Percentiles rank a stretch among this genome's conserved stretches.
Conservation (phyloP, 176 grass and related monocot species). For the Olyra latifolia region DNA sequence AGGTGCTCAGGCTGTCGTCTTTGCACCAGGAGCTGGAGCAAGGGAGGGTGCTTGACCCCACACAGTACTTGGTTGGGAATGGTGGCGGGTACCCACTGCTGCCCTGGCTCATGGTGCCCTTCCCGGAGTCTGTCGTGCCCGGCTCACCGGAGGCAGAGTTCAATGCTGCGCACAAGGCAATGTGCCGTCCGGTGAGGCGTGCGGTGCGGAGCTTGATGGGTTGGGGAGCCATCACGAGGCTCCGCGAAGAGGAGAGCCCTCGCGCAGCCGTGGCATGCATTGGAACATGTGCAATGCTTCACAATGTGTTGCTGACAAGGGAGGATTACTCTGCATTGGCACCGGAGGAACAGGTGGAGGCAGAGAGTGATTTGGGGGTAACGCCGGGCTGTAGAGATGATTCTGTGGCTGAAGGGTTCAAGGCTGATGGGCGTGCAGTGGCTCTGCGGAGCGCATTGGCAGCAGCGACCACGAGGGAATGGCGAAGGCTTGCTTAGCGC, state of each 20-base stretch:
- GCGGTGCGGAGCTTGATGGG: conserved; percentile 62
- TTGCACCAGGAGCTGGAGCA: conserved; percentile 55
- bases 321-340: conserved; percentile 70
- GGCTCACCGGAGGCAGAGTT: conserved; percentile 53
- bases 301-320: conserved; percentile 74
- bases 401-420: conserved; percentile 12
- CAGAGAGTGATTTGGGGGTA: not conserved
- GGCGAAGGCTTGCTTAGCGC: conserved; percentile 3
- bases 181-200: conserved; percentile 50
- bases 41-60: conserved; percentile 45
- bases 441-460: conserved; percentile 44
- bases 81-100: conserved; percentile 60
- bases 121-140: not conserved
- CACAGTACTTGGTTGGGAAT: conserved; percentile 57
- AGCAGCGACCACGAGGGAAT: conserved; percentile 18
- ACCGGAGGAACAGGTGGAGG: conserved; percentile 27
- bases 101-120: conserved; percentile 76
- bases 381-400: conserved; percentile 23
- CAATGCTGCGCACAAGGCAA: conserved; percentile 49
- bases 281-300: conserved; percentile 75
- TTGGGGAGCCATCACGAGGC: conserved; percentile 53
- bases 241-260: conserved; percentile 57
- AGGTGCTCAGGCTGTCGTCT: conserved; percentile 58
- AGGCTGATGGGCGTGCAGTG: conserved; percentile 45
- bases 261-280: conserved; percentile 64